Base-by-base conservation (phyloP, 768 basidiomycete species). In the Tricholoma sp. region DNA sequence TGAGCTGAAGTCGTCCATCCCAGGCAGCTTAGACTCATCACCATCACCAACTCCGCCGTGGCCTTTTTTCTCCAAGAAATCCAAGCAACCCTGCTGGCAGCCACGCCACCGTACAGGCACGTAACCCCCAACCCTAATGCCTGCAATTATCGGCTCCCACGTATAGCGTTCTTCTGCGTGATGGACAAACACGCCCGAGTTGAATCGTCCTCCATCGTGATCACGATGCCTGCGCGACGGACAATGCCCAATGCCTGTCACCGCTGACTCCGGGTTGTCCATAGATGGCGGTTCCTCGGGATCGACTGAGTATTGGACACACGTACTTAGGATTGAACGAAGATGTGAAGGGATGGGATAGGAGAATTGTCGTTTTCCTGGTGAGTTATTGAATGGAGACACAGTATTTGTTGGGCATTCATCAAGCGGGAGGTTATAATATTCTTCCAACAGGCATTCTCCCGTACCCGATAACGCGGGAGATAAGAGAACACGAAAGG, bases 31-130 rank as follows among this genome's bases (percentile, higher is more conserved):
- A 57, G 11, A 32, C 9, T 22, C 50, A 22, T 57, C 56, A 39
- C 54, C 53, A 45, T 57, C 60, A 21, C 60, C 59, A 31, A 63
- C 65, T 22, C 69, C 27, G 19, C 63, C 21, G 45, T 63, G 32
- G 19, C 63, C 19, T 45, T 63, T 37, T 21, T 18, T 51, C 52
- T 76, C 78, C 63, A 91, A 68, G 63, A 85, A 89, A 31, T 77
- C 76, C 55, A 91, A 65, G 67, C 89, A 91, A 0, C 83, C 83
- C 50, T 57, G 61, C n/a, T 71, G 65, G 67, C 89, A 91, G 0
- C 89, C 88, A 27, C 86, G 72, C 88, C 89, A 91, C 52, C 74
- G 68, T 29, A 90, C 59, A 19, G 87, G 84, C 5, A 86, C 84
- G 11, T 64, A 61, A 7, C 76, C 82, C 18, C 83, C 81, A 0